Evolutionary conservation across 495 filamentous ascomycete species (phyloP).

Genomic region (Sordaria brevicollis): DNA sequence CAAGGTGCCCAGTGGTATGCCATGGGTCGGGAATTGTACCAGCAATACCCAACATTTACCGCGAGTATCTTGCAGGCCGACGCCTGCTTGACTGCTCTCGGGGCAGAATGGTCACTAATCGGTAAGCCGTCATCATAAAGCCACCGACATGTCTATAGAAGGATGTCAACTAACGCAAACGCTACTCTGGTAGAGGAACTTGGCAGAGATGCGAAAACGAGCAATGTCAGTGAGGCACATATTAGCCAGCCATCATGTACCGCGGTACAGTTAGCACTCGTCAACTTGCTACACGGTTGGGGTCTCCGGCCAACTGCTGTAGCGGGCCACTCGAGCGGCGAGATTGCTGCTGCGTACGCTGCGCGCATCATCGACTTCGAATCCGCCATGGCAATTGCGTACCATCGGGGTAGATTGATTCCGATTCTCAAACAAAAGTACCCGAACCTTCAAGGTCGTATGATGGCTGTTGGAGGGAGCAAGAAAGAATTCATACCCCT

Average conservation of each 20-base stretch:
- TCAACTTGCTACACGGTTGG: slow-evolving; percentile 43
- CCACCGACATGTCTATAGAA: not conserved
- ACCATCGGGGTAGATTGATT: slow-evolving; percentile 31
- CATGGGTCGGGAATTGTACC: slow-evolving; percentile 43
- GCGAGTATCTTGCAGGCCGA: slow-evolving; percentile 23
- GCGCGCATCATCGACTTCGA: slow-evolving; percentile 34
- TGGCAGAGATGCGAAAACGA: slow-evolving; percentile 24
- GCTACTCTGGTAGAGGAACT: slow-evolving; percentile 12
- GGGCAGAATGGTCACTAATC: slow-evolving; percentile 26
- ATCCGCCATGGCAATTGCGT: slow-evolving; percentile 43
- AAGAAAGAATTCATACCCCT: slow-evolving; percentile 30
- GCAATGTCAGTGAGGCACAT: slow-evolving; percentile 32
- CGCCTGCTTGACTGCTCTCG: slow-evolving; percentile 16
- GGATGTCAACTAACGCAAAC: not conserved
- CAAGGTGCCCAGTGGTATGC: slow-evolving; percentile 43
- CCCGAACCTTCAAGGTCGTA: slow-evolving; percentile 27
- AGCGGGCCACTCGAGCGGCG: slow-evolving; percentile 53
- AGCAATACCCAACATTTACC: slow-evolving; percentile 28
- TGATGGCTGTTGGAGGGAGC: slow-evolving; percentile 42
- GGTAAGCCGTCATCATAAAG: not conserved
- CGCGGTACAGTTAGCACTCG: slow-evolving; percentile 40
- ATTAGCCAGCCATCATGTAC: slow-evolving; percentile 41
- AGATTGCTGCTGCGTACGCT: slow-evolving; percentile 45
- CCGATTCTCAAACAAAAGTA: slow-evolving; percentile 20
- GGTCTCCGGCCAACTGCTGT: slow-evolving; percentile 41